Base-by-base conservation (phyloP, 2,329 filamentous ascomycete species). In the Clonostachys solani region DNA sequence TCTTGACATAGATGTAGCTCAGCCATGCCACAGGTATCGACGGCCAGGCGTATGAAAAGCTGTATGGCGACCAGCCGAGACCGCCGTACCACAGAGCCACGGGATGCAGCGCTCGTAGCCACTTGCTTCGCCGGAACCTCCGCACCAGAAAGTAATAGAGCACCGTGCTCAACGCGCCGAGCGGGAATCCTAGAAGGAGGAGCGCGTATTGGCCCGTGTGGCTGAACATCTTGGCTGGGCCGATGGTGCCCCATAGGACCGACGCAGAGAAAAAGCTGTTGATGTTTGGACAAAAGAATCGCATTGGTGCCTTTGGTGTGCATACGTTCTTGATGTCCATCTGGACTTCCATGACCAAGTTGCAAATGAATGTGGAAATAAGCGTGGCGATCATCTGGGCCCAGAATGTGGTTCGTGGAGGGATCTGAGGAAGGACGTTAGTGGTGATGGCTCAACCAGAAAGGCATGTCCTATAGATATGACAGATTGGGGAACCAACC, bases 201-300 rank as follows among this genome's bases (percentile, higher is more conserved):
- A 72, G 72, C 35, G 71, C 53, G 5, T 60, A 57, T 15, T 40
- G 45, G 13, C 37, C 45, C 6, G 16, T 33, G 29, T 33, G 37
- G 47, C 65, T 63, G 54, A 73, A 73, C 63, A 72, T 62, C 13
- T 74, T 65, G 2, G 62, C 60, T 0, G 76, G 77, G 2, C 77
- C 76, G 15, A 79, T 69, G n/a, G 69, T 65, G 41, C 71, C 77
- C 74, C 74, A 78, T 47, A 77, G 4, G 69, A 75, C 52, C 69
- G 74, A 5, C 72, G 67, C n/a, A 13, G 45, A 42, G 29, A 41
- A 46, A 38, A 29, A 46, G 9, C 70, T 71, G n/a, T 70, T 65
- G 8, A 71, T 73, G 49, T 68, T 65, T 13, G 73, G 73, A 52
- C 75, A 79, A 17, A 66, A 69, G 56, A 76, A 78, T 6, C 70